phyloP scores from a whole-genome alignment of 805 yeast species.

The Hanseniaspora vineae region DNA sequence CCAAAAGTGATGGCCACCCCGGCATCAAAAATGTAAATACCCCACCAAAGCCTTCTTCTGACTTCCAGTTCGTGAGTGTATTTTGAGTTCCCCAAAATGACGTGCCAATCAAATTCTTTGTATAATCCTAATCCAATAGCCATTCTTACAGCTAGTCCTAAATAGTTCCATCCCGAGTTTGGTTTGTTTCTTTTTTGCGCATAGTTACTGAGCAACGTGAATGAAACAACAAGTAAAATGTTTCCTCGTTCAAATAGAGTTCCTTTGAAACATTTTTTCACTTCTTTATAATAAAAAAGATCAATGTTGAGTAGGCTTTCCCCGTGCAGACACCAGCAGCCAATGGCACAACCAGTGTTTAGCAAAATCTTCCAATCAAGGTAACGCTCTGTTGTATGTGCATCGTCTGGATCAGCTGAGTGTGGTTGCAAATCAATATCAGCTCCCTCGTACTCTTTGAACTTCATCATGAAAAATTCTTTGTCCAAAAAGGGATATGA shows the following conservation, averaged over 20 bases:
- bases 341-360: constrained; percentile 50
- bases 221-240: constrained; percentile 37
- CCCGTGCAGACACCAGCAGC: constrained; percentile 53
- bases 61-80: constrained; percentile 26
- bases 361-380: constrained; percentile 37
- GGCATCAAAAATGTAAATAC: constrained; percentile 47
- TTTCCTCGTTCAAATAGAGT: constrained; percentile 50
- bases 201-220: constrained; percentile 44
- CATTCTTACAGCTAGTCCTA: constrained; percentile 54
- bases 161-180: constrained; percentile 55
- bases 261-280: constrained; percentile 31
- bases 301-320: constrained; percentile 35
- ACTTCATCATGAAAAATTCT: constrained; percentile 33
- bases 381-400: background rate
- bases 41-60: constrained; percentile 59
- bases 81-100: constrained; percentile 10
- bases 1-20: constrained; percentile 55
- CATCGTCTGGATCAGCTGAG: background rate
- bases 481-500: constrained; percentile 50
- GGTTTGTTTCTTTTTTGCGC: constrained; percentile 54
- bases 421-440: too few species aligned
- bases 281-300: constrained; percentile 41
- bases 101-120: constrained; percentile 36
- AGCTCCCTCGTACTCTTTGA: constrained; percentile 10
- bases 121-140: constrained; percentile 53